Conservation (phyloP, 768 basidiomycete species). For the Hygrophorus pudorinus region DNA sequence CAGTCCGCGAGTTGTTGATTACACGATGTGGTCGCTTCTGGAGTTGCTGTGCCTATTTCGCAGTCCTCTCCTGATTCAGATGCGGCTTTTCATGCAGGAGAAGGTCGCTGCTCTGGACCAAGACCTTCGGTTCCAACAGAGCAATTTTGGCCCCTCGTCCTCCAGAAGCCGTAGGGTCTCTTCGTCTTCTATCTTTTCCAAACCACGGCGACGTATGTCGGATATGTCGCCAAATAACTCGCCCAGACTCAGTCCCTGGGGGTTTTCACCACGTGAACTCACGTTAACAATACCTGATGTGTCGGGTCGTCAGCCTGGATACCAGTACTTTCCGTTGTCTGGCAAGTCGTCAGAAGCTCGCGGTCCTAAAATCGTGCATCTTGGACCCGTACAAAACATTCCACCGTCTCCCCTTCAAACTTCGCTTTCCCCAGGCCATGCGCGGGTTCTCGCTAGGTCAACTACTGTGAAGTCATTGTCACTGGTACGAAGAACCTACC, state of each 20-base stretch:
- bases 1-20: constrained; percentile 57
- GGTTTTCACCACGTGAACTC: background rate
- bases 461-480: constrained; percentile 38
- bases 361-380: constrained; percentile 9
- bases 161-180: constrained; percentile 21
- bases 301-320: constrained; percentile 1
- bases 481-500: constrained; percentile 50
- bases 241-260: constrained; percentile 8
- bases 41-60: constrained; percentile 56
- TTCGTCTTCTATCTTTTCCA: constrained; percentile 8
- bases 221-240: constrained; percentile 11
- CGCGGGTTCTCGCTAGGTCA: constrained; percentile 22
- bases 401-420: constrained; percentile 9
- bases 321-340: background rate
- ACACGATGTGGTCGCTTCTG: constrained; percentile 61
- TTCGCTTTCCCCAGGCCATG: constrained; percentile 10
- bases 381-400: constrained; percentile 12
- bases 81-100: constrained; percentile 58
- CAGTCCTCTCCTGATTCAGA: constrained; percentile 52
- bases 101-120: constrained; percentile 46
- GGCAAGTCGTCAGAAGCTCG: background rate
- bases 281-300: background rate
- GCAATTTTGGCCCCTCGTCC: constrained; percentile 35
- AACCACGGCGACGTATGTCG: constrained; percentile 9
- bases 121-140: constrained; percentile 30